phyloP scores from a whole-genome alignment of 2,329 filamentous ascomycete genomes.

The Pyrenophora teres region DNA sequence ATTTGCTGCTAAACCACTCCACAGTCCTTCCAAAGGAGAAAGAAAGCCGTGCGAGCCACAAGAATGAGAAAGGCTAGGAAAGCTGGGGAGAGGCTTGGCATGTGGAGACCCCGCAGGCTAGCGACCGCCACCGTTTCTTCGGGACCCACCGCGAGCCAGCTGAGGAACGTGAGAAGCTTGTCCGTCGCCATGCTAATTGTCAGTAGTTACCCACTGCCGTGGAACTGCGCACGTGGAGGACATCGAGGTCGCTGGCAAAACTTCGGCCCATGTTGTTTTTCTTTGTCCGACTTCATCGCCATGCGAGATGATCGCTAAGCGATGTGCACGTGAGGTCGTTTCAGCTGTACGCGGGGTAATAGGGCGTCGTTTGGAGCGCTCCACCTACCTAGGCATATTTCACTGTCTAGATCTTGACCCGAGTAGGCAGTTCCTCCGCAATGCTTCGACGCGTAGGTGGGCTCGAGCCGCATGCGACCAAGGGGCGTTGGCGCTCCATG shows the following conservation, averaged over 20 bases:
- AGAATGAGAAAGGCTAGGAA: conserved; percentile 15
- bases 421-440: conserved; percentile 6
- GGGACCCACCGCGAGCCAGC: conserved; percentile 23
- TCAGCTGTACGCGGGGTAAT: conserved; percentile 10
- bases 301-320: conserved; percentile 9
- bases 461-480: conserved; percentile 10
- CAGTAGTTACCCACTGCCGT: conserved; percentile 14
- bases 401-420: conserved; percentile 5
- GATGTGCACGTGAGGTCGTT: conserved; percentile 8
- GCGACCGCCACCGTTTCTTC: conserved; percentile 12
- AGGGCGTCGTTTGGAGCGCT: conserved; percentile 1
- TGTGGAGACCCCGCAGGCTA: conserved; percentile 37
- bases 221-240: conserved; percentile 10
- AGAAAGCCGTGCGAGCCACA: conserved; percentile 10
- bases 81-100: conserved; percentile 33
- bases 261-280: conserved; percentile 7
- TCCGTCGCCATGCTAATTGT: conserved; percentile 1
- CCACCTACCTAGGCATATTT: conserved; percentile 1
- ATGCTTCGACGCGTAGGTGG: conserved; percentile 5
- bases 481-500: not conserved
- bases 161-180: conserved; percentile 8
- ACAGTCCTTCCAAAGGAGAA: conserved; percentile 1
- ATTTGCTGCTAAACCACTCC: not conserved
- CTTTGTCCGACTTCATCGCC: conserved; percentile 15
- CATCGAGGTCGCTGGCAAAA: conserved; percentile 3